A percentile compares a stretch with the other conserved stretches of the same genome.
phyloP scores from a whole-genome alignment of 495 filamentous ascomycete genomes.

The Xylaria grammica region DNA sequence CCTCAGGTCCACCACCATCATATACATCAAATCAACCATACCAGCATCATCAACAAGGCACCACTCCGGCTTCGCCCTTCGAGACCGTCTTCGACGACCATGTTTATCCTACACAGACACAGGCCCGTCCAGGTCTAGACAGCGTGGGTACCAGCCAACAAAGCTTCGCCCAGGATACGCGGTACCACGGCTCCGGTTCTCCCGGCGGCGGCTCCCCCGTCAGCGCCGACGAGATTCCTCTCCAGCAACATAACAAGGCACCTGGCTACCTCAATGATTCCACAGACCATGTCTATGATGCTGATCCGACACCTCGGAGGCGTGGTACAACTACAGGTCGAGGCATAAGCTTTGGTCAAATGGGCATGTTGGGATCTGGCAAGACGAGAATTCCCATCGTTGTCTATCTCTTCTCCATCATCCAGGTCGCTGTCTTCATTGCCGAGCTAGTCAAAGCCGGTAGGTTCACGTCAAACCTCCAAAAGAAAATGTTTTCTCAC shows the following conservation, averaged over 20 bases:
- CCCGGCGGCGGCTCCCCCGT: conserved; percentile 36
- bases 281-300: conserved; percentile 59
- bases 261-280: conserved; percentile 46
- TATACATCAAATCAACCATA: conserved; percentile 31
- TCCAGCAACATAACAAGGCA: conserved; percentile 55
- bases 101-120: conserved; percentile 60
- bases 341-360: conserved; percentile 50
- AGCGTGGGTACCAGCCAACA: conserved; percentile 43
- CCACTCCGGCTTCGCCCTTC: conserved; percentile 53
- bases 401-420: conserved; percentile 76
- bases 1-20: conserved; percentile 31
- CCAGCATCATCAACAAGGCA: conserved; percentile 1
- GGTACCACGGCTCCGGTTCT: conserved; percentile 60
- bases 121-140: conserved; percentile 32
- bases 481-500: background rate
- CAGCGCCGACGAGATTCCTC: conserved; percentile 69
- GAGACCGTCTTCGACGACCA: conserved; percentile 66
- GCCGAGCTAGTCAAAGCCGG: conserved; percentile 83
- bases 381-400: conserved; percentile 76
- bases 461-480: conserved; percentile 40
- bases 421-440: conserved; percentile 89
- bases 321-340: conserved; percentile 35
- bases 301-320: conserved; percentile 29
- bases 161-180: conserved; percentile 54
- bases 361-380: conserved; percentile 54